These are phyloP conservation scores for Arxiozyma bovina DNA, from an alignment of 1,139 yeast genomes.

Conservation along the genomic window DNA sequence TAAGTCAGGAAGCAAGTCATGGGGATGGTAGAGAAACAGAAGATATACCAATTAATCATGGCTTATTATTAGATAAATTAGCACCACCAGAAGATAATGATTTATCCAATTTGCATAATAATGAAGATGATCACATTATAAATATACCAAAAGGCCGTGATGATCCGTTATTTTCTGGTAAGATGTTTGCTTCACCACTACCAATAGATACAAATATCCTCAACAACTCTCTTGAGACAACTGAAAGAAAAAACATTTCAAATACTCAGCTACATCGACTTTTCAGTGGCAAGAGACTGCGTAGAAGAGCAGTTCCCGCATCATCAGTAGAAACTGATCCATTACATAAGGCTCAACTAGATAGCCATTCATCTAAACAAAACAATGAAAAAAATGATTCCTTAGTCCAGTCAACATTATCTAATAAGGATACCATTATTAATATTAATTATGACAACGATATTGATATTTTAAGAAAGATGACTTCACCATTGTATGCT, in stretches of 20 bases:
- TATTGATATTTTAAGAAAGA: conserved; percentile 17
- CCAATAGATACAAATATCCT: background rate
- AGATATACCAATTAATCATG: background rate
- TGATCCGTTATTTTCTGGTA: conserved; percentile 22
- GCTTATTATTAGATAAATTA: conserved; percentile 14
- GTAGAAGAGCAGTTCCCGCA: conserved; percentile 15
- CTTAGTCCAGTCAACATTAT: background rate
- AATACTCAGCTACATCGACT: conserved; percentile 16
- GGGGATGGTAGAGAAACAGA: background rate
- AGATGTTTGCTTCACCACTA: conserved; percentile 17
- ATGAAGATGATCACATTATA: conserved; percentile 5
- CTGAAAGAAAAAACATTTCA: background rate
- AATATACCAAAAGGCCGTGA: conserved; percentile 5
- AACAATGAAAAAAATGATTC: conserved; percentile 11
- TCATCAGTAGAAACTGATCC: conserved; percentile 17
- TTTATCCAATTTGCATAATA: conserved; percentile 12
- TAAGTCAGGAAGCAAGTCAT: background rate
- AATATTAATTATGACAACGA: background rate
- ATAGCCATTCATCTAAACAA: conserved; percentile 22
- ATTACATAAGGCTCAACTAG: conserved; percentile 18
- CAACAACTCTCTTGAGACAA: background rate
- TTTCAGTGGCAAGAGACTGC: conserved; percentile 22
- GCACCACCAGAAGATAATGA: conserved; percentile 29
- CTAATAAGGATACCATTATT: background rate
- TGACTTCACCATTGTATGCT: conserved; percentile 23